Evolutionary conservation across 192 early-diverging fungal genomes (phyloP).

Genomic region (Helicostylum pulchrum): DNA sequence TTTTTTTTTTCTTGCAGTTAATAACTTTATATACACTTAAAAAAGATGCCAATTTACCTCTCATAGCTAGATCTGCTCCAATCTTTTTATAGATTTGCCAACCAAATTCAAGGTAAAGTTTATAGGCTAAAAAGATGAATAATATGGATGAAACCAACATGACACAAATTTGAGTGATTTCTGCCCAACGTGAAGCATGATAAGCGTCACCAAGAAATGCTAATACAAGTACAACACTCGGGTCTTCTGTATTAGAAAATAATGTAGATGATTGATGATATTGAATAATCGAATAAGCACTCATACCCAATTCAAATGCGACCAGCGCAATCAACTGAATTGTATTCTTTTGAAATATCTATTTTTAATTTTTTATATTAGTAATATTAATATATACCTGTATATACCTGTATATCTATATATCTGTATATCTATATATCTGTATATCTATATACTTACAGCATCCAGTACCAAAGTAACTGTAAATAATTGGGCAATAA

Average conservation of each 20-base stretch:
- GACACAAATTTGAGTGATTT: conserved; percentile 54
- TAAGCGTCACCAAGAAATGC: conserved; percentile 23
- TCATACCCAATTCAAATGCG: conserved; percentile 61
- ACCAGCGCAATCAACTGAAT: conserved; percentile 84
- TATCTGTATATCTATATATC: conserved; percentile 9
- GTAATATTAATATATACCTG: background rate
- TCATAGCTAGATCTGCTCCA: conserved; percentile 72
- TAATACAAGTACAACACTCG: conserved; percentile 15
- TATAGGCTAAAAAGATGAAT: conserved; percentile 55
- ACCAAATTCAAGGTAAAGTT: conserved; percentile 78
- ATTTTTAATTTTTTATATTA: background rate
- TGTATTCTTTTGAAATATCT: conserved; percentile 89
- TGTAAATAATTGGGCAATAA: conserved; percentile 81
- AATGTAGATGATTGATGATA: conserved; percentile 45
- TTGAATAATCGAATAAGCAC: conserved; percentile 70
- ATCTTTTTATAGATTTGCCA: conserved; percentile 85
- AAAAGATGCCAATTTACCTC: conserved; percentile 40
- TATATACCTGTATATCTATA: conserved; percentile 6
- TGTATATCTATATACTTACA: conserved; percentile 40
- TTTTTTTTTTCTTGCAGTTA: background rate
- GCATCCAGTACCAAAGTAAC: conserved; percentile 83
- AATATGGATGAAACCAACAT: conserved; percentile 47
- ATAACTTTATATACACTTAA: background rate
- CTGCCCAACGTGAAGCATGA: conserved; percentile 36
- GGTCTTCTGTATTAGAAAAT: conserved; percentile 26